Evolutionary conservation across 1,284 basidiomycete species (phyloP).

Genomic region (Cutaneotrichosporon sp.): DNA sequence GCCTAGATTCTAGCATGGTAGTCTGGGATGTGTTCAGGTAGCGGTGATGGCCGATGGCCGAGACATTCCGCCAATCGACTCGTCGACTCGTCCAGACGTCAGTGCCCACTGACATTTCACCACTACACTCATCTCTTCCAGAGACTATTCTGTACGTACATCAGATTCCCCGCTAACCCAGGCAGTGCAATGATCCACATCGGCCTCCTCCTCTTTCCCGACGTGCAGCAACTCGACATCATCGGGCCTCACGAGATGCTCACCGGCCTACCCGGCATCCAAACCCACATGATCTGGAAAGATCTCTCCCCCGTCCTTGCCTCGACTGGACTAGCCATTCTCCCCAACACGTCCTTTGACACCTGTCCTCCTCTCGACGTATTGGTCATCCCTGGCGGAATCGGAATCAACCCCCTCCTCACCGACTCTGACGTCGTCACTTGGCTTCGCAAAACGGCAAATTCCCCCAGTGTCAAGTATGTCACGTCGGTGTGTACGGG

Average conservation of each 20-base stretch:
- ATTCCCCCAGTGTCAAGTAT: not conserved
- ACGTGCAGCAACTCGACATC: constrained; percentile 18
- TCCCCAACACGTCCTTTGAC: not conserved
- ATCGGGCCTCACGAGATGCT: constrained; percentile 18
- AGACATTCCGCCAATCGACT: too few relatives aligned
- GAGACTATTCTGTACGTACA: too few relatives aligned
- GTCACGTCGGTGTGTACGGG: constrained; percentile 20
- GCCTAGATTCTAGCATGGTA: too few relatives aligned
- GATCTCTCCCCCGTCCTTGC: not conserved
- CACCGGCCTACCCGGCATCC: constrained; percentile 2
- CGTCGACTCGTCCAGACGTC: too few relatives aligned
- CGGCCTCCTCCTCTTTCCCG: constrained; percentile 16
- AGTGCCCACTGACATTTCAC: too few relatives aligned
- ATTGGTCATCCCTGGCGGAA: constrained; percentile 16
- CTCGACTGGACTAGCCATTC: not conserved
- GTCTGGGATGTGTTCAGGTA: too few relatives aligned
- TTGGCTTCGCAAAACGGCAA: not conserved
- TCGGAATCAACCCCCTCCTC: constrained; percentile 2
- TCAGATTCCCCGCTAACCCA: too few relatives aligned
- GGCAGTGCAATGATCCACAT: not conserved
- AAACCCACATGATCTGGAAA: constrained; percentile 8
- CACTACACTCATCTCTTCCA: too few relatives aligned
- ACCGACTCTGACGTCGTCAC: not conserved
- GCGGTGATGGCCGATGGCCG: too few relatives aligned
- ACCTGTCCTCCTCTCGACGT: constrained; percentile 11